phyloP scores from a whole-genome alignment of 1,284 basidiomycete genomes.

The Pascua guehoae region DNA sequence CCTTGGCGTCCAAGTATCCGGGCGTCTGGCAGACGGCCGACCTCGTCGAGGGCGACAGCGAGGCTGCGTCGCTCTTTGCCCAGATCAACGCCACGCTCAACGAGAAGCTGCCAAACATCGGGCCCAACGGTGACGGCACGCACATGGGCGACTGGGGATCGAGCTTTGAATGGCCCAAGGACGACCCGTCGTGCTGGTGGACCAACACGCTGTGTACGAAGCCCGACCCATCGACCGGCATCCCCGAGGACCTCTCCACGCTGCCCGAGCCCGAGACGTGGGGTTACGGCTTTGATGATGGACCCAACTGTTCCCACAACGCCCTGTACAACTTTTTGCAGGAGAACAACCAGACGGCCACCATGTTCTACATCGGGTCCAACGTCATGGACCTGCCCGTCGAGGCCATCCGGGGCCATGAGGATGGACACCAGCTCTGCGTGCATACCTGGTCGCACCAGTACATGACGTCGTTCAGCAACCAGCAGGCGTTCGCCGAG shows the following conservation, averaged over 20 bases:
- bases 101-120: slow-evolving; percentile 4
- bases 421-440: slow-evolving; percentile 51
- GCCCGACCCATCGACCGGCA: slow-evolving; percentile 24
- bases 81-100: slow-evolving; percentile 30
- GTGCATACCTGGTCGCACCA: slow-evolving; percentile 53
- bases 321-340: slow-evolving; percentile 55
- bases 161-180: neutral
- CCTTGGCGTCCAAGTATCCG: slow-evolving; percentile 38
- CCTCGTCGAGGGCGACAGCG: slow-evolving; percentile 45
- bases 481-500: slow-evolving; percentile 56
- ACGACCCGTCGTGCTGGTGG: slow-evolving; percentile 44
- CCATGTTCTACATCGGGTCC: slow-evolving; percentile 53
- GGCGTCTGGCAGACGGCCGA: slow-evolving; percentile 45
- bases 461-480: slow-evolving; percentile 53
- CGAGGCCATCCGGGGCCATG: slow-evolving; percentile 52
- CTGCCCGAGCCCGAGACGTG: slow-evolving; percentile 54
- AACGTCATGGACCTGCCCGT: slow-evolving; percentile 57
- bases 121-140: slow-evolving; percentile 1
- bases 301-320: slow-evolving; percentile 53
- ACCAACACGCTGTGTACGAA: slow-evolving; percentile 42
- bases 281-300: slow-evolving; percentile 56
- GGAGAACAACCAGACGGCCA: slow-evolving; percentile 53
- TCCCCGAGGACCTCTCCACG: slow-evolving; percentile 47
- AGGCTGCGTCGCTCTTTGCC: slow-evolving; percentile 40
- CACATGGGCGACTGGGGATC: slow-evolving; percentile 2